These are phyloP conservation scores for Chaetoceros tenuissimus DNA, from an alignment of 108 stramenopile genomes.

Conservation along the genomic window DNA sequence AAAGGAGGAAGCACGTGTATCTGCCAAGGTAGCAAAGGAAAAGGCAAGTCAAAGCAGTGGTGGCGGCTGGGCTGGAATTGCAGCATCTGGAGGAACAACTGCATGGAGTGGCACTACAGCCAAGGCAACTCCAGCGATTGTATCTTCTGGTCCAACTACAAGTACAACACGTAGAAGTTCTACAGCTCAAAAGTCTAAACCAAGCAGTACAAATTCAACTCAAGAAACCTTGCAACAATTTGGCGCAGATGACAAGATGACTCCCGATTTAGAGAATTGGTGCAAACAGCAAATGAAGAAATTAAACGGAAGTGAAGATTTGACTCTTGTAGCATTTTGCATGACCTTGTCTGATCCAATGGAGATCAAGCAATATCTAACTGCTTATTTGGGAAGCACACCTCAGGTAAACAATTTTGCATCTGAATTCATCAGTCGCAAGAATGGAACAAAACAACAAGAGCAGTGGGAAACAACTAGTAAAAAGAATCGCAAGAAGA, in stretches of 20 bases:
- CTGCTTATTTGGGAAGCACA: constrained; percentile 86
- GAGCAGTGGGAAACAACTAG: constrained; percentile 75
- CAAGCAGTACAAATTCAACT: constrained; percentile 12
- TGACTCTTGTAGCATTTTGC: constrained; percentile 89
- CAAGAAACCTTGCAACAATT: constrained; percentile 55
- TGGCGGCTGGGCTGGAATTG: constrained; percentile 86
- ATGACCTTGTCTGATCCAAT: constrained; percentile 84
- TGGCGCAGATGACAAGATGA: constrained; percentile 63
- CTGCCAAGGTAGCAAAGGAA: constrained; percentile 55
- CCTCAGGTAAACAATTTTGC: constrained; percentile 91
- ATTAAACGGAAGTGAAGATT: constrained; percentile 85
- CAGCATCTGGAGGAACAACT: constrained; percentile 48
- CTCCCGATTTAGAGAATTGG: constrained; percentile 80
- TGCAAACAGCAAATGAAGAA: constrained; percentile 87
- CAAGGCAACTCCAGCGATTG: constrained; percentile 12
- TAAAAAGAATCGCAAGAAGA: constrained; percentile 72
- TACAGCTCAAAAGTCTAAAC: constrained; percentile 7
- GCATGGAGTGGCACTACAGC: constrained; percentile 45
- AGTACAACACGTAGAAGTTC: background rate
- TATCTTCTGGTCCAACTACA: constrained; percentile 14
- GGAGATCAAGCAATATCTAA: constrained; percentile 92
- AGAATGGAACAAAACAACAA: constrained; percentile 58
- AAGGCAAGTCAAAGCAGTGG: constrained; percentile 17
- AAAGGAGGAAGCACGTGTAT: constrained; percentile 72
- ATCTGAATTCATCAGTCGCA: constrained; percentile 87